Base-by-base conservation (phyloP, 2,329 filamentous ascomycete species). In the Claviceps maximensis region DNA sequence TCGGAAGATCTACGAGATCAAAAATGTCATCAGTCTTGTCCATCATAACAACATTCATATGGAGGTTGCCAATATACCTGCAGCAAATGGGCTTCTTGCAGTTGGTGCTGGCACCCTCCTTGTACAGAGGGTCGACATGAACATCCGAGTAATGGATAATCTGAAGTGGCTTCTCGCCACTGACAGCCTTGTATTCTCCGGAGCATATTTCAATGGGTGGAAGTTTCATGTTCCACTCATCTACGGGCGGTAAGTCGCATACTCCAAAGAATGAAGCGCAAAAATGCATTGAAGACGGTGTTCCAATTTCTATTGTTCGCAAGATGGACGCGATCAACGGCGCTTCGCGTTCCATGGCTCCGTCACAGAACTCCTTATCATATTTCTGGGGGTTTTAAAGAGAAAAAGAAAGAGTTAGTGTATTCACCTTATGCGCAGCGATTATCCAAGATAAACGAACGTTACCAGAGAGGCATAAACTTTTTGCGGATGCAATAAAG, bases 31-130 rank as follows among this genome's bases (percentile, higher is more conserved):
- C 6, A 47, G 46, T 21, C 46, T 42, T 23, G 27, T 5, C 12
- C 8, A 17, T 50, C 7, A 15, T 45, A 1, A 45, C 5, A 13
- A n/a, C 25, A n/a, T 8, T 17, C 7, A 29, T 4, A 12, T 12
- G 13, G 21, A 17, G 19, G 6, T 15, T 25, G 17, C 10, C 10
- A n/a, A 36, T 27, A 21, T 53, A 69, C 58, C 78, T 71, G 62
- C 79, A 82, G 63, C 79, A 82, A 52, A 80, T 77, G 2, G 76
- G 76, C 60, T 79, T 78, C 27, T 71, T 70, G 63, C 79, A 82
- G 55, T 78, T 69, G 25, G 73, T 70, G 58, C 71, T 78, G 12
- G 75, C 68, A 0, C 78, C 79, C 3, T 70, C 65, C 27, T 70
- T 71, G 61, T 82, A 82, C 12, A 71, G 66, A 4, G 71, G 73